These are phyloP conservation scores for Ananas comosus DNA, from an alignment of 176 grass and related monocot genomes.

Conservation along the genomic window DNA sequence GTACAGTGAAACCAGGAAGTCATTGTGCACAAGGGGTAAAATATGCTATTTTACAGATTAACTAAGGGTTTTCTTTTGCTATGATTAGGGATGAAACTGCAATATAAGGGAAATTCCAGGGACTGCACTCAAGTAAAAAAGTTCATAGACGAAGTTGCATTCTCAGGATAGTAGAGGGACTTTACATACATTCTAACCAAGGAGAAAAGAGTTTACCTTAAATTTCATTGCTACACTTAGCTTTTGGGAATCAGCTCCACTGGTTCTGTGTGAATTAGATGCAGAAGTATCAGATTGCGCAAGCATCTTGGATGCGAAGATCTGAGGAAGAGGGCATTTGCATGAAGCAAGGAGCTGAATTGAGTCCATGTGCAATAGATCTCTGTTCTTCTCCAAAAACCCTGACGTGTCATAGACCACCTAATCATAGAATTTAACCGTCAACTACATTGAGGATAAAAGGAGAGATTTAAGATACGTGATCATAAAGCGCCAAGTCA, in stretches of 20 bases:
- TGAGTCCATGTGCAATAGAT: slow-evolving; percentile 85
- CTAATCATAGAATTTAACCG: slow-evolving; percentile 30
- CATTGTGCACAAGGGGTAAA: too few relatives aligned
- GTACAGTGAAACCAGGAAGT: too few relatives aligned
- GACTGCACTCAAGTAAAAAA: too few relatives aligned
- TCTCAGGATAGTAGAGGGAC: too few relatives aligned
- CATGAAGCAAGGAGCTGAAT: slow-evolving; percentile 85
- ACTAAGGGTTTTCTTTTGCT: too few relatives aligned
- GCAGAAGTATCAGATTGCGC: slow-evolving; percentile 47
- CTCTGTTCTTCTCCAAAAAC: slow-evolving; percentile 98
- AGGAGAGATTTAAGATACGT: slow-evolving; percentile 8
- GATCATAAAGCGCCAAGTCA: background rate
- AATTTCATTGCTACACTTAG: slow-evolving; percentile 94
- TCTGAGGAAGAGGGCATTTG: slow-evolving; percentile 58
- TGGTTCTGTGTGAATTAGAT: slow-evolving; percentile 54
- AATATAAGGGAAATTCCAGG: too few relatives aligned
- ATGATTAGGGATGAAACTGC: too few relatives aligned
- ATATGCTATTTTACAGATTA: too few relatives aligned
- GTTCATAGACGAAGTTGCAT: too few relatives aligned
- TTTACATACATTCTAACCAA: background rate
- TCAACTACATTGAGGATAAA: slow-evolving; percentile 9
- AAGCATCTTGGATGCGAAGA: slow-evolving; percentile 92
- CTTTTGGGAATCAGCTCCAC: slow-evolving; percentile 84
- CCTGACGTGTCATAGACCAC: slow-evolving; percentile 78
- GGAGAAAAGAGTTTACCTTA: slow-evolving; percentile 45